These are phyloP conservation scores for Piloderma croceum DNA, from an alignment of 768 basidiomycete species.

Conservation along the genomic window DNA sequence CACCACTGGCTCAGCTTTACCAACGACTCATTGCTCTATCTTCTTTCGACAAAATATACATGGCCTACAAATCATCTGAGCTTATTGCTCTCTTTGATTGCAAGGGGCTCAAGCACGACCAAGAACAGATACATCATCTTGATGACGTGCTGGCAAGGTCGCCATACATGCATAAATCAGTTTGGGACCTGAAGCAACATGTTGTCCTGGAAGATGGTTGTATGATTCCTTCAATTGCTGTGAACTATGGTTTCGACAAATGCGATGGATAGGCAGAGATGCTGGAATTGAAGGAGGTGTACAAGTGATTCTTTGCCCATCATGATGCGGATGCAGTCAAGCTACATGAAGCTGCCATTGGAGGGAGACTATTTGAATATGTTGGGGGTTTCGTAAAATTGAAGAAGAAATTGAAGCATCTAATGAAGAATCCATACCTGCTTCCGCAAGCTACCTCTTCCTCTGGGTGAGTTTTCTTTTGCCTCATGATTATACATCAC, in stretches of 20 bases:
- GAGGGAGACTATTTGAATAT: constrained; percentile 27
- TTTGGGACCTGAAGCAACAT: constrained; percentile 34
- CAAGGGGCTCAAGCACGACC: constrained; percentile 11
- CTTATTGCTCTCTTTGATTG: constrained; percentile 25
- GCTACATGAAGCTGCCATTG: constrained; percentile 31
- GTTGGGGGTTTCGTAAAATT: constrained; percentile 18
- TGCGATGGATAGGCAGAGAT: constrained; percentile 24
- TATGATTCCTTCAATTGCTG: constrained; percentile 10
- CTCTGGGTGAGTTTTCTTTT: no score
- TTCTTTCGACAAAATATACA: constrained; percentile 32
- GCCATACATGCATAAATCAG: constrained; percentile 20
- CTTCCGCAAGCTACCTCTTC: no score
- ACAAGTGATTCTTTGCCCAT: constrained; percentile 27
- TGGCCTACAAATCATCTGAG: constrained; percentile 19
- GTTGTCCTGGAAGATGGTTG: constrained; percentile 9
- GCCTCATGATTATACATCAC: no score
- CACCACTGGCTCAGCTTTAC: constrained; percentile 14
- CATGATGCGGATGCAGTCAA: constrained; percentile 22
- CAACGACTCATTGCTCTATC: constrained; percentile 20
- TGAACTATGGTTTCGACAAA: constrained; percentile 34
- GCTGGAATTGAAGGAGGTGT: constrained; percentile 24
- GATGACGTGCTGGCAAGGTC: constrained; percentile 20
- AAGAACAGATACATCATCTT: constrained; percentile 18
- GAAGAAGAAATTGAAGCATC: constrained; percentile 20
- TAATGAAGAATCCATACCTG: constrained; percentile 31